Conservation (phyloP, 495 filamentous ascomycete genomes). For the Podospora bellae-mahoneyi region DNA sequence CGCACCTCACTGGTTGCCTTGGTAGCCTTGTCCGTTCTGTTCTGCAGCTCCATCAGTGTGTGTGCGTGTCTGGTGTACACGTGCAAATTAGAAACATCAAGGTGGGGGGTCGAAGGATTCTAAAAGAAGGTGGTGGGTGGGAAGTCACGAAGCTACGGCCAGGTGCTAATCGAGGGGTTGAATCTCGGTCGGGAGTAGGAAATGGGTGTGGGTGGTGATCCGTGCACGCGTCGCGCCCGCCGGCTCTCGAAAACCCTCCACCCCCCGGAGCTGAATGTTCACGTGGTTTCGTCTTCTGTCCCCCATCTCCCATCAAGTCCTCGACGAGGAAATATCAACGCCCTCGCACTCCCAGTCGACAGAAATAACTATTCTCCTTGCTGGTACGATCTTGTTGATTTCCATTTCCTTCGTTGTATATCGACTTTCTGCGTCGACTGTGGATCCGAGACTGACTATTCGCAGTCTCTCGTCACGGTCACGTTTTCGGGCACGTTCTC, state of each 20-base stretch:
- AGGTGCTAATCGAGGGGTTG: not conserved
- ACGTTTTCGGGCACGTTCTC: constrained; percentile 40
- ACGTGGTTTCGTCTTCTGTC: constrained; percentile 28
- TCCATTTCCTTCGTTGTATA: constrained; percentile 4
- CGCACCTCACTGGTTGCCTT: not conserved
- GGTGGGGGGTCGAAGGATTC: not conserved
- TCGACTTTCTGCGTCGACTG: constrained; percentile 17
- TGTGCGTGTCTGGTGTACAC: not conserved
- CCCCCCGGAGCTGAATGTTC: constrained; percentile 29
- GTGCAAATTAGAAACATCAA: constrained; percentile 1
- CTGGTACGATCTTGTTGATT: constrained; percentile 25
- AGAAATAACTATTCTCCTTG: constrained; percentile 10
- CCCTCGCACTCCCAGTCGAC: constrained; percentile 2
- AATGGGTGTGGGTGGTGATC: constrained; percentile 14
- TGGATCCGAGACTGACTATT: constrained; percentile 25
- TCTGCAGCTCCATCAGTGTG: not conserved
- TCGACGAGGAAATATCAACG: constrained; percentile 16
- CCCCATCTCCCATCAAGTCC: constrained; percentile 29
- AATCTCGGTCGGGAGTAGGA: not conserved
- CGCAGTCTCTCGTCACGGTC: constrained; percentile 35
- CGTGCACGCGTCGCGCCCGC: constrained; percentile 22
- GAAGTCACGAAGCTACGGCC: not conserved
- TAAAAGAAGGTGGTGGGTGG: not conserved
- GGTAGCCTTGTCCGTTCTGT: not conserved
- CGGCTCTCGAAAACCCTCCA: constrained; percentile 23